Evolutionary conservation across 441 rosid species (phyloP), one percentile per base, ranked within the genome.

Genomic region (Gossypium lobatum): DNA sequence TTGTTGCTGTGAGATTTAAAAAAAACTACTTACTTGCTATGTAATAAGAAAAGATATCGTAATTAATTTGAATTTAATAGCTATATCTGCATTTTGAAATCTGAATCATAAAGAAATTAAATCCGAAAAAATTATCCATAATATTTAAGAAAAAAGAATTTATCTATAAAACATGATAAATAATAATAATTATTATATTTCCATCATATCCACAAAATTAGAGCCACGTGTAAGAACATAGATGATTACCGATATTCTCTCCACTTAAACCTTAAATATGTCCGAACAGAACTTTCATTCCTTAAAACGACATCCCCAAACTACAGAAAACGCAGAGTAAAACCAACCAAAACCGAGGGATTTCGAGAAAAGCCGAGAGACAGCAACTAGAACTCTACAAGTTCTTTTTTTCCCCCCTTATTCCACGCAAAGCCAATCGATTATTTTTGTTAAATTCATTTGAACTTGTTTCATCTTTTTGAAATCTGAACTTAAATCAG

Each of bases 201-300:
- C 1, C 66, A 62, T 62, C 20, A 6, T n/a, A 62, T 62, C 66
- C 66, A 31, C 46, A 31, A 31, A 17, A 16, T 2, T 17, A 16
- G 3, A 2, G 66, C 46, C 46, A 62, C 66, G 66, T 31, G 66
- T 31, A 31, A 31, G 66, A 62, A 62, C 66, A 62, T 1, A 31
- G 34, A 62, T 0, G 13, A 7, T n/a, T 61, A n/a, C 66, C 2
- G 14, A 16, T 31, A 16, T 16, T 31, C 18, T 62, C 46, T 17
- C 46, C 46, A 7, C 46, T 52, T 52, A 50, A 52, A 52, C 42
- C 42, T 37, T 7, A 37, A 6, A 7, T 7, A 37, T 37, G 42
- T 37, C 42, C 10, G 42, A 37, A 7, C 42, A 37, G 9, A 37
- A 37, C 42, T 1, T 37, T 37, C 42, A 1, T 1, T 37, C 2